Evolutionary conservation across 2,329 filamentous ascomycete species (phyloP).

Genomic region (Tolypocladium album): DNA sequence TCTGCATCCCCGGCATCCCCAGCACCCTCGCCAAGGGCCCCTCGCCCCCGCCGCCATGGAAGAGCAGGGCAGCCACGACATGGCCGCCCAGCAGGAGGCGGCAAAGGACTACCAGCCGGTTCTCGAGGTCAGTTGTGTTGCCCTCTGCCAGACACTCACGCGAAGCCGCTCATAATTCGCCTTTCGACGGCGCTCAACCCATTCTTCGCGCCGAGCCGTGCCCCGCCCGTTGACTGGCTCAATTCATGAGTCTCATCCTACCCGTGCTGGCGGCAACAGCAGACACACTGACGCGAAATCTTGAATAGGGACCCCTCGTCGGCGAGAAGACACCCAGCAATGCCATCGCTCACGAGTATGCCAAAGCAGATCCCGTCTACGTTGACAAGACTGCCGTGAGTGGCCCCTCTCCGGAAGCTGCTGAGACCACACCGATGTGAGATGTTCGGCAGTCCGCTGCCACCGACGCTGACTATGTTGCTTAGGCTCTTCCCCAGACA

Average conservation of each 20-base stretch:
- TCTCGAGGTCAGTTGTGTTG: slow-evolving; percentile 35
- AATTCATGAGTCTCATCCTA: background rate
- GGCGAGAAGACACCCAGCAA: slow-evolving; percentile 67
- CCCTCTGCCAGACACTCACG: background rate
- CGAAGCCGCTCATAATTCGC: background rate
- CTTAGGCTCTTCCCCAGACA: slow-evolving; percentile 65
- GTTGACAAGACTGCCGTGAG: slow-evolving; percentile 79
- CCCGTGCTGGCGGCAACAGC: background rate
- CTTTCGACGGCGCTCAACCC: background rate
- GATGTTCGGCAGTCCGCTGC: background rate
- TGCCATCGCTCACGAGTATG: slow-evolving; percentile 75
- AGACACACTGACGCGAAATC: background rate
- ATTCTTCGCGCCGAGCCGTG: background rate
- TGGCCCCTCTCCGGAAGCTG: slow-evolving; percentile 10
- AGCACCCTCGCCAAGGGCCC: slow-evolving; percentile 5
- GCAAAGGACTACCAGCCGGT: slow-evolving; percentile 48
- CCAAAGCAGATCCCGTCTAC: slow-evolving; percentile 75
- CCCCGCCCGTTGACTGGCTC: background rate
- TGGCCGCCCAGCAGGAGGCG: slow-evolving; percentile 49
- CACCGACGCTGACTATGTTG: background rate
- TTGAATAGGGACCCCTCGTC: slow-evolving; percentile 65
- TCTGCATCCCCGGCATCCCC: slow-evolving; percentile 13
- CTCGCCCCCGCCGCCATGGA: slow-evolving; percentile 19
- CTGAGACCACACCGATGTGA: background rate
- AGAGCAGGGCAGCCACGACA: slow-evolving; percentile 26